Base-by-base conservation (phyloP, 139 green algal genomes). In the Chlorella ohadii region DNA sequence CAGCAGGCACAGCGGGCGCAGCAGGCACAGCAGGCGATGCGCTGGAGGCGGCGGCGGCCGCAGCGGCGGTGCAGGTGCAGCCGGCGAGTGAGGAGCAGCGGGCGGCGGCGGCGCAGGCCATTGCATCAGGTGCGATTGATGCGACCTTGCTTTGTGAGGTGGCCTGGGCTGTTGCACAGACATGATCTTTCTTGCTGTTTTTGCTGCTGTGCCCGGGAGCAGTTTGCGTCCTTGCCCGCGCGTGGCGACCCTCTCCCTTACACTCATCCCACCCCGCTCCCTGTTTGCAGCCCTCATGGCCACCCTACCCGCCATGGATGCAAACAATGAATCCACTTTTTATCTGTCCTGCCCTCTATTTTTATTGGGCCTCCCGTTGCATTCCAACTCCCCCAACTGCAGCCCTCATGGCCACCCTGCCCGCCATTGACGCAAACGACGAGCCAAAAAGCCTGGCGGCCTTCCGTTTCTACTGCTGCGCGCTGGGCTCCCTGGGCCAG, bases 361-460 rank as follows among this genome's bases (percentile, higher is more conserved):
- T n/a, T n/a, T n/a, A n/a, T n/a, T n/a, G n/a, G n/a, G n/a, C n/a
- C n/a, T n/a, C 23, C 27, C 4, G 64, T 31, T 31, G 5, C 64
- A 16, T 31, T 16, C 31, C 39, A 72, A 28, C 25, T 4, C 41
- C 78, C 6, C 59, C 76, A 22, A 28, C 15, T 17, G 89, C 91
- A 44, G 94, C 96, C 1, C 88, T 98, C 86, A 92, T 93, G 86
- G 93, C 92, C 3, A 90, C 93, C n/a, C 89, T 98, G 67, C 95
- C 96, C 0, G 96, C 92, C n/a, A 95, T 99, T 63, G 96, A 99
- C 82, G 96, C 96, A 33, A 99, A 99, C 86, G 96, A 99, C 82
- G 87, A 94, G 36, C 85, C 82, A 77, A 98, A 98, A 88, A 98
- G 93, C 4, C 79, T 92, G 3, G 92, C 94, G 15, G 93, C 91